Evolutionary conservation across 768 basidiomycete genomes (phyloP), one percentile per base, ranked within the genome.

Genomic region (Amanita thiersii): DNA sequence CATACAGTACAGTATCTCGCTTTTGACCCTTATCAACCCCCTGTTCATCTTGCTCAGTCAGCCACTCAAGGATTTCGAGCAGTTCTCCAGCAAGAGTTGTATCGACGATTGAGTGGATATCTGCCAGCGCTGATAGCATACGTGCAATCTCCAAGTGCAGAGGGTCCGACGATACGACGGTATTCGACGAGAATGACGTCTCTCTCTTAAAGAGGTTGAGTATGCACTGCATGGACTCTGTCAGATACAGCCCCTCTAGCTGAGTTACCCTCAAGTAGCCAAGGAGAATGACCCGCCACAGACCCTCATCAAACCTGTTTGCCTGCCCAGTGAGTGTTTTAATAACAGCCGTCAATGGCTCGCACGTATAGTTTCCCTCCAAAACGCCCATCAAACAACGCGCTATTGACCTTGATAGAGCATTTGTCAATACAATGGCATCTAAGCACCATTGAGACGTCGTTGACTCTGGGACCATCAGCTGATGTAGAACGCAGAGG

Each of bases 401-500:
- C 7, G 61, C 60, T 20, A 83, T 56, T 0, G 62, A 45, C 21
- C 52, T 47, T 3, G 68, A 64, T 4, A 73, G 54, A 19, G 78
- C 78, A 1, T 63, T 52, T 2, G 61, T 66, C 2, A 55, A 54
- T n/a, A 60, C 56, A 5, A 83, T 57, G 3, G 65, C 61, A 5
- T 51, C 55, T 17, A 68, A 48, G 37, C 65, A 68, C 74, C 74
- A 79, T 10, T 55, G 47, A 1, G 68, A 62, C 14, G 59, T 56
- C 19, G 52, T 49, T 1, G 72, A 66, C 1, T 68, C 54, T 2
- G 64, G 55, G 2, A 57, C 55, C 33, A 71, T 50, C 10, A 83
- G 58, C 5, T 69, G 65, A 31, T 65, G 54, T 11, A 80, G 44
- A 39, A 83, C 64, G 24, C 68, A 66, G 21, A 86, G 57, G 21